phyloP scores from a whole-genome alignment of 805 yeast species.

The Zygosaccharomyces pseudorouxii region DNA sequence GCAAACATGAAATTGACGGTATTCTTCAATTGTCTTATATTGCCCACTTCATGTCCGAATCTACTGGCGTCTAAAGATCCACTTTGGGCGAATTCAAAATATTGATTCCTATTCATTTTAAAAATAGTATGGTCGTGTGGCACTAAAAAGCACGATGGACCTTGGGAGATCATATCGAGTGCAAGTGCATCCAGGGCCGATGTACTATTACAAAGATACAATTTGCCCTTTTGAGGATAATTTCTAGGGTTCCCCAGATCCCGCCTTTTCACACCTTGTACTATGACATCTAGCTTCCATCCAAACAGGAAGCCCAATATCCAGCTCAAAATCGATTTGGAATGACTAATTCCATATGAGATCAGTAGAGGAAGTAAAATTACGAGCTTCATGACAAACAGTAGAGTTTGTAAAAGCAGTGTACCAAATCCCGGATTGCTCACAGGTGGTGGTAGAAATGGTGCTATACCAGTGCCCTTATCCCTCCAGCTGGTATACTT shows the following conservation, averaged over 20 bases:
- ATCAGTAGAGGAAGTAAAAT: constrained; percentile 21
- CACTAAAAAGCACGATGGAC: constrained; percentile 19
- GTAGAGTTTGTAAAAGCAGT: constrained; percentile 5
- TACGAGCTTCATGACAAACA: constrained; percentile 16
- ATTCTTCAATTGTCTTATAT: constrained; percentile 28
- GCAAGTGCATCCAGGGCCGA: constrained; percentile 45
- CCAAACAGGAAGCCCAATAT: constrained; percentile 35
- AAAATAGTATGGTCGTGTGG: constrained; percentile 17
- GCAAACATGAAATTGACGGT: constrained; percentile 53
- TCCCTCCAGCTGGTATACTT: constrained; percentile 82
- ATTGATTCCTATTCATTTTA: constrained; percentile 16
- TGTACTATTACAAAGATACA: constrained; percentile 46
- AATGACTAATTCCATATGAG: constrained; percentile 8
- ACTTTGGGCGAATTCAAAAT: constrained; percentile 20
- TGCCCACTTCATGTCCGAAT: constrained; percentile 15
- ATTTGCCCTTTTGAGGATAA: constrained; percentile 38
- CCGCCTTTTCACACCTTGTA: constrained; percentile 43
- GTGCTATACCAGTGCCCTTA: constrained; percentile 90
- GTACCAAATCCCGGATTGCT: constrained; percentile 14
- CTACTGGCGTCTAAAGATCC: constrained; percentile 22
- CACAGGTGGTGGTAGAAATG: constrained; percentile 60
- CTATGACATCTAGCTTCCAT: constrained; percentile 35
- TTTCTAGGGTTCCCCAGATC: constrained; percentile 20
- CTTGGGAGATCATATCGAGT: constrained; percentile 30
- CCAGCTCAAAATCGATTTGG: constrained; percentile 16